Evolutionary conservation across 1,284 basidiomycete genomes (phyloP).

Genomic region (Leccinum glutinopallens): DNA sequence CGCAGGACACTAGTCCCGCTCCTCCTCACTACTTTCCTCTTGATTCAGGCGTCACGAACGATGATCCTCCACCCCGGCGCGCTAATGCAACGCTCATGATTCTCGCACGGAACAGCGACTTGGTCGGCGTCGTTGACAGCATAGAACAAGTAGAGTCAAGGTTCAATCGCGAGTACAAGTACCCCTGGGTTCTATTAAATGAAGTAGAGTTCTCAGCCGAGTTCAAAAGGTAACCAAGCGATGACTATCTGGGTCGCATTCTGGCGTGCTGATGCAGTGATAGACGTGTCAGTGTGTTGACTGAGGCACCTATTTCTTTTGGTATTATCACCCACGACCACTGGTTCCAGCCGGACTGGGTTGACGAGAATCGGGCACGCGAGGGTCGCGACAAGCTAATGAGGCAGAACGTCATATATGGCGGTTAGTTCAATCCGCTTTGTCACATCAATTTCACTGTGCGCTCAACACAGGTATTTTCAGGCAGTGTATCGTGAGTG

Average conservation of each 20-base stretch:
- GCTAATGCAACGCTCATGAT: slow-evolving; percentile 37
- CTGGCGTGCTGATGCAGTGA: slow-evolving; percentile 18
- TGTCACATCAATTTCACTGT: not conserved
- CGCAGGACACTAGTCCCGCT: slow-evolving; percentile 4
- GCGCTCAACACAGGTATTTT: slow-evolving; percentile 11
- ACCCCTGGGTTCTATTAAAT: slow-evolving; percentile 76
- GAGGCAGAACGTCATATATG: slow-evolving; percentile 70
- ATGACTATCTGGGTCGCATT: not conserved
- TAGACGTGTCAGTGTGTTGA: slow-evolving; percentile 61
- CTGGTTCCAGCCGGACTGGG: slow-evolving; percentile 84
- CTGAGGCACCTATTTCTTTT: slow-evolving; percentile 60
- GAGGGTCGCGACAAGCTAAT: slow-evolving; percentile 62
- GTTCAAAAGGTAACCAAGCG: slow-evolving; percentile 55
- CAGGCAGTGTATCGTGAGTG: slow-evolving; percentile 58
- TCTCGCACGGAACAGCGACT: slow-evolving; percentile 42
- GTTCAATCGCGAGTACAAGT: slow-evolving; percentile 65
- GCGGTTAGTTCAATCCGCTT: slow-evolving; percentile 40
- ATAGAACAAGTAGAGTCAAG: slow-evolving; percentile 59
- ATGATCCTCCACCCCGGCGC: slow-evolving; percentile 20
- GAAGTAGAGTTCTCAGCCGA: slow-evolving; percentile 70
- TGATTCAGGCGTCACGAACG: not conserved
- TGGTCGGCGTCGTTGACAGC: slow-evolving; percentile 56
- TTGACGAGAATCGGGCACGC: slow-evolving; percentile 70
- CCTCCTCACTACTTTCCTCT: slow-evolving; percentile 10
- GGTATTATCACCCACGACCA: slow-evolving; percentile 74